Percentiles rank a stretch among this genome's conserved stretches.
These are phyloP conservation scores for Thalia dealbata DNA, from an alignment of 176 grass and related monocot species.

Conservation along the genomic window DNA sequence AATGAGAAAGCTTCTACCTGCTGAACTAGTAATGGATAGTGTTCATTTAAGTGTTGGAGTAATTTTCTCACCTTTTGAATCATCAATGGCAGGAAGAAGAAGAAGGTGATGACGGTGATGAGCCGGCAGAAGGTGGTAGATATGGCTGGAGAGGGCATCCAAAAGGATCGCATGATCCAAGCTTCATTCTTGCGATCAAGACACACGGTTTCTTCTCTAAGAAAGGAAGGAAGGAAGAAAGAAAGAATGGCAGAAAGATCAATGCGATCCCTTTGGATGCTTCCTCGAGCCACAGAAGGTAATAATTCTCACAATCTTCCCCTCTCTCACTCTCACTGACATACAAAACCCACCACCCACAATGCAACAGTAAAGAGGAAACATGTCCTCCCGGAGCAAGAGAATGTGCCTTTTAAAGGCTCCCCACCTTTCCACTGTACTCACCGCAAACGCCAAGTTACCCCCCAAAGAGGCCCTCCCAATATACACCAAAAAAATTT, in stretches of 20 bases:
- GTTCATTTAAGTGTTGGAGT: no score
- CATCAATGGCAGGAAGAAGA: conserved; percentile 1
- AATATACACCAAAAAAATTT: background rate
- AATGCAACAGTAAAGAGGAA: conserved; percentile 9
- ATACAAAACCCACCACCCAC: background rate
- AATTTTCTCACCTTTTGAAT: no score
- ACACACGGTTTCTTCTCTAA: background rate
- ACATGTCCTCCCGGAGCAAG: background rate
- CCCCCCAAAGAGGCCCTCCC: background rate
- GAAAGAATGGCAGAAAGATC: conserved; percentile 14
- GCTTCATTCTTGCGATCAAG: background rate
- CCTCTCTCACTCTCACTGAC: background rate
- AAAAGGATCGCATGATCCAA: conserved; percentile 39
- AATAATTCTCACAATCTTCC: background rate
- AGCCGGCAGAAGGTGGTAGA: background rate
- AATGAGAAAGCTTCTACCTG: no score
- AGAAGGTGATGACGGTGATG: background rate
- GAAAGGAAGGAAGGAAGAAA: background rate
- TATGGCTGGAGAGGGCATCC: conserved; percentile 26
- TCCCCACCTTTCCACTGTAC: background rate
- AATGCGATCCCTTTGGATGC: conserved; percentile 45
- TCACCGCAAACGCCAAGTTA: background rate
- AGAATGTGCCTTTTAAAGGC: conserved; percentile 18
- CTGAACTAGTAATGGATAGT: no score
- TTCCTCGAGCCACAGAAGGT: conserved; percentile 11